Evolutionary conservation across 2,329 filamentous ascomycete genomes (phyloP), one percentile per base, ranked within the genome.

Genomic region (Fusarium drepaniforme): DNA sequence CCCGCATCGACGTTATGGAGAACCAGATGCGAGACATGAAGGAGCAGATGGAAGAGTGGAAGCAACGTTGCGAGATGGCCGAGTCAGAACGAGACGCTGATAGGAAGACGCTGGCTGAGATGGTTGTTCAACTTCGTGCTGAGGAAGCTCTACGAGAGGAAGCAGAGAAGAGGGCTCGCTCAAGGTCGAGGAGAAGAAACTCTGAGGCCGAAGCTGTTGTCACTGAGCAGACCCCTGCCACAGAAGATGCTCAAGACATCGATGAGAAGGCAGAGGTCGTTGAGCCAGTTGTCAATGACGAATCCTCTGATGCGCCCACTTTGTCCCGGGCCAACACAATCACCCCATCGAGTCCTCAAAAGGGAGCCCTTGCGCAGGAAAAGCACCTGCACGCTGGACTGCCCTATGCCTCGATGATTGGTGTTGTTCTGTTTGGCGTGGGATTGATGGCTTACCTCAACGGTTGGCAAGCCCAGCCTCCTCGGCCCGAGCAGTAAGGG

Each of bases 381-480:
- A 84, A 83, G 74, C 85, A 81, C 61, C 79, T 89, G 67, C 77
- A 83, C 46, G 81, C 92, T 56, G 88, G 89, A 66, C 86, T 94
- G 68, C 94, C 94, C 18, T 96, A 96, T 80, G 92, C 93, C 46
- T 95, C 93, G 3, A 95, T 96, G 90, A 84, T 97, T 56, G 93
- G 94, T 13, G 94, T 97, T 37, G 94, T 97, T 30, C 83, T 97
- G 66, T 85, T 97, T 71, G 94, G 94, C 37, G 93, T 97, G 85
- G 93, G 94, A 16, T 82, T 97, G 74, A 97, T 97, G 94, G 93
- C 93, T 49, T 96, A 95, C 83, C 88, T 97, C 77, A 97, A 97
- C 80, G 93, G 93, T 62, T 96, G 93, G 93, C 93, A 95, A 78
- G 46, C 79, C 25, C 78, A 82, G 62, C 78, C 83, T 44, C 75